Base-by-base conservation (phyloP, 495 filamentous ascomycete genomes). In the Penicillium psychrofluorescens region DNA sequence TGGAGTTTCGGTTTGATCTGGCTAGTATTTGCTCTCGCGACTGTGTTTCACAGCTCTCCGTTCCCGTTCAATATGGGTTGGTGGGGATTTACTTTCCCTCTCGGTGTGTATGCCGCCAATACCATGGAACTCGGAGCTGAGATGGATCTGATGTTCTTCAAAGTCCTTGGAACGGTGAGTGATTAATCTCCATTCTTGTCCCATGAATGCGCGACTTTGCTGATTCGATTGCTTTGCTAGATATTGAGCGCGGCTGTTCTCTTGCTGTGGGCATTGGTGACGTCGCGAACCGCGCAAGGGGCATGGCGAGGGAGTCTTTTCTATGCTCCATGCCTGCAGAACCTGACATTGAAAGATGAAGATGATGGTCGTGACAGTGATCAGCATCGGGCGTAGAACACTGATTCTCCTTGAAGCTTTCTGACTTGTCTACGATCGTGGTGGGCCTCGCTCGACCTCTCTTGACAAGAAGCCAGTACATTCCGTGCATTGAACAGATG, bases 21-120 rank as follows among this genome's bases (percentile, higher is more conserved):
- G 71, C 57, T 76, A 14, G 61, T 73, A 13, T 70, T 76, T 45
- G 73, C 73, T 0, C 35, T 75, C 0, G 63, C 60, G 1, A 67
- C 61, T 0, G 64, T 74, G 32, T 45, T 57, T 11, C 49, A 58
- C 35, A 54, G 49, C 16, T 57, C 50, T 7, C 67, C 56, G 1
- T 79, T 80, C 43, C 78, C 76, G 0, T 81, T 80, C 53, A 79
- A 78, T 48, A 78, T 80, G 71, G 76, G 78, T 2, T 80, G 77
- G 77, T 82, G 77, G 77, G 75, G 73, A 11, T 79, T 82, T 39
- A 76, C 70, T 0, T 82, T 80, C 40, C 77, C 78, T 0, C 51
- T 79, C 13, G 76, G 74, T n/a, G 72, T 77, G 7, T 77, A 74
- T 50, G 68, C 76, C 0, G 58, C 70, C 13, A 70, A 63, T 13